Evolutionary conservation across 2,329 filamentous ascomycete genomes (phyloP), one percentile per base, ranked within the genome.

Genomic region (Raffaelea arxii): DNA sequence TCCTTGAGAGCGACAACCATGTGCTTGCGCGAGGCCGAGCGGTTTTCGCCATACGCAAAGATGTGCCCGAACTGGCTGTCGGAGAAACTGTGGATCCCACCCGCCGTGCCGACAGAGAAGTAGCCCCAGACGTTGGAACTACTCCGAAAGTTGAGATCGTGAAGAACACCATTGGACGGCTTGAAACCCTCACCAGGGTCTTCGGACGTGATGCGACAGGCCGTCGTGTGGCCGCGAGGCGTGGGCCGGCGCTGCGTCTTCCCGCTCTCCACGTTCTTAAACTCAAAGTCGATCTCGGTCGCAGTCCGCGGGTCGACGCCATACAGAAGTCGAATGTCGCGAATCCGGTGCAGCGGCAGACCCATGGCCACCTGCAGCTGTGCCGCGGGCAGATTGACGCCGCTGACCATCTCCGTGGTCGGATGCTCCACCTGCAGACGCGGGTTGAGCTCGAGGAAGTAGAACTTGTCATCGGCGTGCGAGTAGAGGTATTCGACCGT

Each of bases 111-210:
- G 65, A 98, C 92, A 45, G 92, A 98, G 80, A 98, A 98, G 70
- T 98, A 98, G 76, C 92, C 92, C 92, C 92, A 98, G 47, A 97
- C 92, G 57, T 98, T 98, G 53, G 92, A 97, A 65, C 89, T 95
- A 72, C 86, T 94, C 62, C 92, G 81, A 80, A 98, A 98, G 76
- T 98, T 98, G 61, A 98, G 74, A 62, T 98, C 92, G 72, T 97
- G 92, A 80, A 98, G 94, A 45, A 91, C 94, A 80, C 92, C 92
- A 60, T 91, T 94, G 40, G 92, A 98, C 49, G 92, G 92, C 78
- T 98, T 98, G 81, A 98, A 98, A 45, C 92, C 92, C 75, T 98
- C 92, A 59, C 94, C 92, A 10, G 92, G 92, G 64, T 98, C 92
- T 67, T 98, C 92, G 0, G 92, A 98, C 23, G 92, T 98, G 69